Base-by-base conservation (phyloP, 257 asterid species). In the Nicotiana otophora region DNA sequence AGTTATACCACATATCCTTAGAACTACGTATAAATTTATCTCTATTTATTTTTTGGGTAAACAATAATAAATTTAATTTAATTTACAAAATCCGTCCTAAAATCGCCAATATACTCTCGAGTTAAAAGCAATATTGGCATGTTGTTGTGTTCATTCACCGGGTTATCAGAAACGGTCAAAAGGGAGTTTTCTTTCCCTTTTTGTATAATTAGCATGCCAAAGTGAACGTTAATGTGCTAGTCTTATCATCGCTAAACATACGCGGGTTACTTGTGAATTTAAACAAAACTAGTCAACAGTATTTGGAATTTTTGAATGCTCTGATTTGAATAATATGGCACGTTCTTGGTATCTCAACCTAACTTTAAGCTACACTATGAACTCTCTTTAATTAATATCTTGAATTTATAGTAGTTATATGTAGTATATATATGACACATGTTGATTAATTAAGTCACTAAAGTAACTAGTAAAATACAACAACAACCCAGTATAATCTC, bases 301-400 rank as follows among this genome's bases (percentile, higher is more conserved):
- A 86, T 89, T 85, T 82, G 34, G 33, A 31, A 31, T 2, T 2
- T 31, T 31, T 31, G 87, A 53, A 14, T 86, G 89, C 68, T 82
- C 23, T 34, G 12, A 33, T n/a, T 76, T 82, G 19, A 30, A 67
- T 78, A 54, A 16, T 64, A 74, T 4, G 39, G 82, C 92, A 89
- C 82, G 57, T 86, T 68, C 88, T 86, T 89, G 84, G 88, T 55
- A 30, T 77, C 80, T 34, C 28, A 23, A 89, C 88, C 91, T 87
- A 89, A 87, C 66, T 51, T 64, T 61, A 9, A 31, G 19, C 66
- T 39, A 20, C 39, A 17, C 19, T 33, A 30, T 26, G 77, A 34
- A 57, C 67, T 48, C 78, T 70, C 9, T 39, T 12, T 77, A 42
- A 3, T 7, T 26, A 8, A 34, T 4, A 16, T 8, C 55, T 39